phyloP scores from a whole-genome alignment of 495 filamentous ascomycete species.

The Xylaria intraflava region DNA sequence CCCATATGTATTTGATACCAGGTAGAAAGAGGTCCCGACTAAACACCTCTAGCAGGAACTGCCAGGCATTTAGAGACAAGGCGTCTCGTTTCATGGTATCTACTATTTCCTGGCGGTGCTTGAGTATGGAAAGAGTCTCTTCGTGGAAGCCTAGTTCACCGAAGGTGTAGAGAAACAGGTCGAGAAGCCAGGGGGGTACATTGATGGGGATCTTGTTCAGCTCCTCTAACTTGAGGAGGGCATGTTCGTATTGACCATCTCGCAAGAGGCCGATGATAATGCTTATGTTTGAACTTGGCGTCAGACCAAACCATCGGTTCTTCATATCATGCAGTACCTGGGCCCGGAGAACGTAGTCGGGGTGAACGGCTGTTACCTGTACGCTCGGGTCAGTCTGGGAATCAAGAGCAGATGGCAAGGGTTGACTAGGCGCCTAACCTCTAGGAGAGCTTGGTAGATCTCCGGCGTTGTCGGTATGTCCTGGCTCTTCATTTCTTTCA shows the following conservation, averaged over 20 bases:
- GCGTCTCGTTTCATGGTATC: slow-evolving; percentile 35
- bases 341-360: slow-evolving; percentile 69
- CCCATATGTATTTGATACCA: slow-evolving; percentile 49
- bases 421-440: slow-evolving; percentile 40
- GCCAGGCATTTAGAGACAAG: slow-evolving; percentile 48
- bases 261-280: slow-evolving; percentile 68
- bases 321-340: slow-evolving; percentile 65
- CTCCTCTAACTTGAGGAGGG: slow-evolving; percentile 62
- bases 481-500: slow-evolving; percentile 61
- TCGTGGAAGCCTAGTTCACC: slow-evolving; percentile 65
- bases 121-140: slow-evolving; percentile 62
- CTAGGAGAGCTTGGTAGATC: slow-evolving; percentile 65
- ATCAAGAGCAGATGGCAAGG: not conserved
- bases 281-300: slow-evolving; percentile 56
- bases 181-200: slow-evolving; percentile 65
- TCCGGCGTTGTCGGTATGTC: slow-evolving; percentile 54
- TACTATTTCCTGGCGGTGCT: slow-evolving; percentile 41
- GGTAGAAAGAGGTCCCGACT: slow-evolving; percentile 37
- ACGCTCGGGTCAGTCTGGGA: slow-evolving; percentile 13
- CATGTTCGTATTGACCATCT: slow-evolving; percentile 76
- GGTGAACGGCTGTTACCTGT: slow-evolving; percentile 73
- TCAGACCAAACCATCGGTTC: slow-evolving; percentile 61
- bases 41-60: slow-evolving; percentile 63
- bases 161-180: slow-evolving; percentile 64
- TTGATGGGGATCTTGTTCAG: slow-evolving; percentile 52